Evolutionary conservation across 768 basidiomycete genomes (phyloP).

Genomic region (Mycena indigotica): DNA sequence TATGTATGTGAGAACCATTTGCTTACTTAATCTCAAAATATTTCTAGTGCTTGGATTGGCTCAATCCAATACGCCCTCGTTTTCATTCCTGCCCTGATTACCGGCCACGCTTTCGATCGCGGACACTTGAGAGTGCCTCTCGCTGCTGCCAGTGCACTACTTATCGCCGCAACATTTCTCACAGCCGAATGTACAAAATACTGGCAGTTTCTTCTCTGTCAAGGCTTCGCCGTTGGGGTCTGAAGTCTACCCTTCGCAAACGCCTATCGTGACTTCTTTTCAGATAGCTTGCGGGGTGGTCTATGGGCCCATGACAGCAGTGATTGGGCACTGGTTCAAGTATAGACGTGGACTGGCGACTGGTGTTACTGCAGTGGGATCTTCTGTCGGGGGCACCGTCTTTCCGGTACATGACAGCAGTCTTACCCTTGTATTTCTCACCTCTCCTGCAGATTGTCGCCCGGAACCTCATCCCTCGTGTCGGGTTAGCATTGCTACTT

Average conservation of each 20-base stretch:
- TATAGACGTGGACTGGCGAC: slow-evolving; percentile 54
- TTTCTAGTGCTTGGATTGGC: slow-evolving; percentile 74
- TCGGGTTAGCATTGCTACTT: slow-evolving; percentile 55
- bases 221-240: slow-evolving; percentile 70
- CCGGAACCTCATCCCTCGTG: slow-evolving; percentile 49
- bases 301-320: slow-evolving; percentile 52
- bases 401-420: slow-evolving; percentile 40
- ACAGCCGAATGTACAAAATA: slow-evolving; percentile 70
- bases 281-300: slow-evolving; percentile 42
- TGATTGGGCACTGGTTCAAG: slow-evolving; percentile 68
- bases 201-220: slow-evolving; percentile 80
- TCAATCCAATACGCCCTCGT: slow-evolving; percentile 57
- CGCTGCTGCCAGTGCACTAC: slow-evolving; percentile 47
- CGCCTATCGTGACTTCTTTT: not conserved
- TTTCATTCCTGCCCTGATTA: slow-evolving; percentile 65
- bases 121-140: slow-evolving; percentile 62
- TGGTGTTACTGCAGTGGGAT: slow-evolving; percentile 56
- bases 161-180: slow-evolving; percentile 65
- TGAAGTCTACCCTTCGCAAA: not conserved
- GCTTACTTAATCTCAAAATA: not conserved
- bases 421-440: not conserved
- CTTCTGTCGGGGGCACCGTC: slow-evolving; percentile 62
- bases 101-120: slow-evolving; percentile 74
- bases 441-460: slow-evolving; percentile 39
- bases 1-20: slow-evolving; percentile 50